Evolutionary conservation across 805 yeast species (phyloP).

Genomic region (Wickerhamomyces chambardii): DNA sequence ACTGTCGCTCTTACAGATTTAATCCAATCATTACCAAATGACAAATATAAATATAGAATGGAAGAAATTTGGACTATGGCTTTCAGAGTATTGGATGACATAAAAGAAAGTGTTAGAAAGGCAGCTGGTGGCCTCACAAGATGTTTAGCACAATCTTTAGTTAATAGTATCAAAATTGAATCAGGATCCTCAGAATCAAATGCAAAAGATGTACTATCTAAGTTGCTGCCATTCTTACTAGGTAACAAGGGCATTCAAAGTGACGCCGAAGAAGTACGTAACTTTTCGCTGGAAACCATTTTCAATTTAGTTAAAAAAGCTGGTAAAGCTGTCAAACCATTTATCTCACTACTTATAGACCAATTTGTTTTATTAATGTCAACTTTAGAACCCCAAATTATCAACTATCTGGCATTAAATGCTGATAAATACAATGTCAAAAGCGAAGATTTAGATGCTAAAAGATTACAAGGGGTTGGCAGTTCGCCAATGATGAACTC

Average conservation of each 20-base stretch:
- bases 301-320: conserved; percentile 59
- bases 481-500: conserved; percentile 87
- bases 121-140: conserved; percentile 70
- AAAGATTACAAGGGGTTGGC: conserved; percentile 63
- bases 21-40: conserved; percentile 46
- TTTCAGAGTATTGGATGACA: conserved; percentile 87
- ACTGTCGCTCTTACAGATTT: conserved; percentile 63
- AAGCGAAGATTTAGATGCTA: conserved; percentile 65
- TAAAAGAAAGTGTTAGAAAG: conserved; percentile 83
- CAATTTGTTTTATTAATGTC: conserved; percentile 71
- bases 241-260: conserved; percentile 75
- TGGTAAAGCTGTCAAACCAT: conserved; percentile 52
- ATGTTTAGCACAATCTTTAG: conserved; percentile 52
- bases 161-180: conserved; percentile 41
- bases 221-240: conserved; percentile 68
- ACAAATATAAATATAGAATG: conserved; percentile 37
- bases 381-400: conserved; percentile 83
- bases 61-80: conserved; percentile 82
- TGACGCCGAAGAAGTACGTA: conserved; percentile 78
- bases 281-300: conserved; percentile 69
- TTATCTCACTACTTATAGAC: conserved; percentile 57
- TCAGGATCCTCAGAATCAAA: conserved; percentile 29
- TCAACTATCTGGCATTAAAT: conserved; percentile 78
- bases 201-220: conserved; percentile 38
- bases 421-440: conserved; percentile 81